Evolutionary conservation across 306 rosid species (phyloP), one percentile per base, ranked within the genome.

Genomic region (Mucuna pruriens): DNA sequence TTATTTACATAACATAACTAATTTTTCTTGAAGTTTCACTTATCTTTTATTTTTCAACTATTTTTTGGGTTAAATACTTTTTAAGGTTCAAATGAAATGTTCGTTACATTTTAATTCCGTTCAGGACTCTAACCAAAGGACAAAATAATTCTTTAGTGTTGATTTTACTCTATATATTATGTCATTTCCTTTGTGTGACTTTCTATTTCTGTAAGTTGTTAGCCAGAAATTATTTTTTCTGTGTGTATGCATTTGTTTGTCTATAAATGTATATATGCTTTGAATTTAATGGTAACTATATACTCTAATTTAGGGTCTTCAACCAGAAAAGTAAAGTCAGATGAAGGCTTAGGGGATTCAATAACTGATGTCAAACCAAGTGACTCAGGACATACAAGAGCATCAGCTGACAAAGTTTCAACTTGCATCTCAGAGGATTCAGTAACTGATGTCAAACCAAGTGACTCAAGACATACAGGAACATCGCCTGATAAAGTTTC

Each of bases 251-350:
- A 22, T 15, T 63, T 48, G 10, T 78, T 52, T 57, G 25, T 82
- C 40, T 48, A 42, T 70, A 2, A 16, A 38, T 20, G 4, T 72
- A n/a, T n/a, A n/a, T n/a, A 25, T 61, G 44, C 61, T 33, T 75
- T 29, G 70, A 75, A 65, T 72, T 81, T 49, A 61, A 64, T 66
- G 66, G 46, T 73, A 44, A 48, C 63, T 33, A 39, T 64, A 38
- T 77, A 19, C 82, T 76, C 49, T 63, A 39, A 78, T 83, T 44
- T 54, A 95, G 99, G 98, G 99, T 38, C 98, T 90, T 73, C 90
- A 90, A n/a, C n/a, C n/a, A n/a, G n/a, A n/a, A n/a, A n/a, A n/a
- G n/a, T n/a, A n/a, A n/a, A n/a, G 22, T 25, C 90, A 75, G 77
- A 82, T 11, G 74, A 86, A 60, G 88, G 90, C 46, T 80, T 89